Conservation (phyloP, 2,329 filamentous ascomycete genomes). For the Microdochium paspali region DNA sequence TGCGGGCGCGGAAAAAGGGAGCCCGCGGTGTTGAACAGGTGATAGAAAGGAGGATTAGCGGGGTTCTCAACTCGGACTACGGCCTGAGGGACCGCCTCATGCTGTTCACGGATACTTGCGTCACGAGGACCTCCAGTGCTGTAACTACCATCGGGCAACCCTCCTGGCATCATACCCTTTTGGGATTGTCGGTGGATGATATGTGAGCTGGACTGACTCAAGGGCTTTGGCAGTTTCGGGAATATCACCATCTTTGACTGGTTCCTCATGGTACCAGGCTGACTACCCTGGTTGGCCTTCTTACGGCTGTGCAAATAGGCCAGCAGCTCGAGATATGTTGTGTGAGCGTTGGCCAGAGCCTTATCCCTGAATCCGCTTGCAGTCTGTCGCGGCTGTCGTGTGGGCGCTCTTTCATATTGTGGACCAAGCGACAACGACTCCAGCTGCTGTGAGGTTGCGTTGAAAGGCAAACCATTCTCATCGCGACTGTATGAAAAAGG, state of each 20-base stretch:
- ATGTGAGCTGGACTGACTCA: conserved; percentile 7
- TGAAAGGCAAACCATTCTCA: conserved; percentile 8
- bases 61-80: conserved; percentile 8
- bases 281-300: conserved; percentile 29
- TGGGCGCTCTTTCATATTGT: conserved; percentile 10
- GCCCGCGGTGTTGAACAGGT: conserved; percentile 12
- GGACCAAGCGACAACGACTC: conserved; percentile 20
- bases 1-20: conserved; percentile 12
- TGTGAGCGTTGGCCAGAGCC: conserved; percentile 60
- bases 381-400: conserved; percentile 9
- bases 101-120: neutral
- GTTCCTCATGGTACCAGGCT: conserved; percentile 24
- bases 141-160: conserved; percentile 6
- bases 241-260: conserved; percentile 43
- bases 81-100: neutral
- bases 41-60: conserved; percentile 11
- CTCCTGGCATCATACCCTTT: conserved; percentile 5
- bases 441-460: conserved; percentile 19
- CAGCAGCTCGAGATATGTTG: conserved; percentile 62
- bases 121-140: neutral
- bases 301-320: conserved; percentile 53
- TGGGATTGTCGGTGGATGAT: conserved; percentile 9
- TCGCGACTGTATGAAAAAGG: conserved; percentile 29
- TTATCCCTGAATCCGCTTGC: conserved; percentile 52
- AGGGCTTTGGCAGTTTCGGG: conserved; percentile 37